phyloP scores from a whole-genome alignment of 495 filamentous ascomycete species.

The Parachaetomium inaequale region DNA sequence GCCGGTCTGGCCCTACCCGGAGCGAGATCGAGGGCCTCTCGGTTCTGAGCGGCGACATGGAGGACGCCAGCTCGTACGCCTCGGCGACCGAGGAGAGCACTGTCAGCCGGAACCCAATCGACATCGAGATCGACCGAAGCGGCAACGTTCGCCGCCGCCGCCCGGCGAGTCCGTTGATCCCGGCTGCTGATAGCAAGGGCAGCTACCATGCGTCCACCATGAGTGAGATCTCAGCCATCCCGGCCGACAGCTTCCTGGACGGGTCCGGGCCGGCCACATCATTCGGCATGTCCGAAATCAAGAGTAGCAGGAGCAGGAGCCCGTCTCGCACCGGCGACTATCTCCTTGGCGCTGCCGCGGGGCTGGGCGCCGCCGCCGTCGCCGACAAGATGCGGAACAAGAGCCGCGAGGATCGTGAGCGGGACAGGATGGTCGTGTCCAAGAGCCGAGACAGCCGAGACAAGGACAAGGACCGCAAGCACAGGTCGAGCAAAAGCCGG shows the following conservation, averaged over 20 bases:
- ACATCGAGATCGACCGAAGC: slow-evolving; percentile 66
- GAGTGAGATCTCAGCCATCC: slow-evolving; percentile 90
- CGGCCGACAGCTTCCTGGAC: slow-evolving; percentile 85
- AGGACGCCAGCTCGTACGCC: slow-evolving; percentile 60
- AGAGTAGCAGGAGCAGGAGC: slow-evolving; percentile 37
- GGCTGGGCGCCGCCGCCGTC: slow-evolving; percentile 39
- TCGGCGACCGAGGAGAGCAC: slow-evolving; percentile 76
- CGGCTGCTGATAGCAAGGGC: slow-evolving; percentile 52
- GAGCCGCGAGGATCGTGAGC: slow-evolving; percentile 40
- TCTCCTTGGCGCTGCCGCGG: slow-evolving; percentile 35
- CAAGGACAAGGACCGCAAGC: slow-evolving; percentile 44
- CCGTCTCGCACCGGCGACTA: slow-evolving; percentile 37
- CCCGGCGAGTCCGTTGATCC: slow-evolving; percentile 54
- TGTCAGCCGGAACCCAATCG: slow-evolving; percentile 67
- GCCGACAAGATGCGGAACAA: slow-evolving; percentile 49
- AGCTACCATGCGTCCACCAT: slow-evolving; percentile 55
- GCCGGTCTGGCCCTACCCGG: slow-evolving; percentile 52
- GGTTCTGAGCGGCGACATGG: slow-evolving; percentile 48
- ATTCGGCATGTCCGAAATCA: slow-evolving; percentile 31
- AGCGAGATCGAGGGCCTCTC: slow-evolving; percentile 38
- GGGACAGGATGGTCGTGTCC: slow-evolving; percentile 24
- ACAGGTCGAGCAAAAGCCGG: slow-evolving; percentile 52
- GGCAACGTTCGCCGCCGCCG: slow-evolving; percentile 43
- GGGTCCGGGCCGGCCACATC: slow-evolving; percentile 43
- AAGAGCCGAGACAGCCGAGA: slow-evolving; percentile 29